Evolutionary conservation across 495 filamentous ascomycete species (phyloP), one percentile per base, ranked within the genome.

Genomic region (Astrocystis sublimbata): DNA sequence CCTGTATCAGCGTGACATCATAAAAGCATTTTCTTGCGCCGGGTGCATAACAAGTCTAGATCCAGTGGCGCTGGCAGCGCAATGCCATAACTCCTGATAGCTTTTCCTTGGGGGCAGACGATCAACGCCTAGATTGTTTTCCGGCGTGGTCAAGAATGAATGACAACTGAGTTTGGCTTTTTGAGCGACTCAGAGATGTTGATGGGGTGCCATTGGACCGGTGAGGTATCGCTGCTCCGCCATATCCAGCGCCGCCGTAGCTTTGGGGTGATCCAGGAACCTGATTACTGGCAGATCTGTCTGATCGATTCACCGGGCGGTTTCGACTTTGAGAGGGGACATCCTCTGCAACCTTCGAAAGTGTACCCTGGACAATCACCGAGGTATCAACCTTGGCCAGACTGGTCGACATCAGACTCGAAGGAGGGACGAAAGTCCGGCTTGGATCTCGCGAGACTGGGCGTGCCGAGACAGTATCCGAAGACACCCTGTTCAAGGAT

Each of bases 161-260:
- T 19, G 74, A 75, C 33, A 85, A 73, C 62, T 85, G 77, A 55
- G n/a, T n/a, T n/a, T n/a, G n/a, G n/a, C 81, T 83, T 69, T 75
- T 81, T 10, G 80, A 78, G 57, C 79, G 71, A 10, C 72, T 76
- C 28, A 82, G 76, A 15, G 74, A 74, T 15, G 76, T 69, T 0
- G 65, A 51, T n/a, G 73, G 68, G 17, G 71, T 57, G 9, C 70
- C 51, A 36, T 67, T 77, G 4, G 71, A 76, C 31, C 72, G 70
- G 5, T 76, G 78, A 19, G 78, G 76, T 26, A 64, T 73, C 52
- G 78, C 75, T n/a, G 63, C 64, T n/a, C 65, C 26, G 10, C 76
- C 68, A 5, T 71, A 70, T 6, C 75, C 23, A 2, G 68, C 69
- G 38, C 69, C 61, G 35, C 68, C 59, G 5, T 69, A 65, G 26